Evolutionary conservation across 2,329 filamentous ascomycete genomes (phyloP).

Genomic region (Neurospora crassa): DNA sequence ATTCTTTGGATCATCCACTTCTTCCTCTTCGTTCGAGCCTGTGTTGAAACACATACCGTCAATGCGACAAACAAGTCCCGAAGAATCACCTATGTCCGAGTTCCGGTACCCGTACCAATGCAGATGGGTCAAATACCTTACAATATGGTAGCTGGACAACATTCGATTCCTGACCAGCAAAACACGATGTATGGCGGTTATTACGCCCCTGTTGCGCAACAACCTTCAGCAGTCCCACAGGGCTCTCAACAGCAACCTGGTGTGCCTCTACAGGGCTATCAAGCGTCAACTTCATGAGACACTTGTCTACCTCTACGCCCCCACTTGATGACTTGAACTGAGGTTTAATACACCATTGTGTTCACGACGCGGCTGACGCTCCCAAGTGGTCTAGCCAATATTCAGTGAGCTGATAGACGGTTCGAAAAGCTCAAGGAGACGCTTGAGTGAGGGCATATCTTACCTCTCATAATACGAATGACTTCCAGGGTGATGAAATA

Average conservation of each 20-base stretch:
- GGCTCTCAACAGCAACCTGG: not conserved
- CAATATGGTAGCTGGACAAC: not conserved
- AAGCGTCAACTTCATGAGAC: not conserved
- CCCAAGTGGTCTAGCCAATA: not conserved
- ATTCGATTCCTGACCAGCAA: not conserved
- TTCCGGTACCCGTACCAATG: constrained; percentile 1
- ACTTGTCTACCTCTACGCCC: not conserved
- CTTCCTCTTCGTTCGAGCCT: constrained; percentile 30
- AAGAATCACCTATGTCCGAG: constrained; percentile 7
- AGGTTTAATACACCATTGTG: not conserved
- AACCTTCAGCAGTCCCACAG: not conserved
- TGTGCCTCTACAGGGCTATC: not conserved
- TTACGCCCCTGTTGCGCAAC: not conserved
- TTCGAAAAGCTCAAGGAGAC: not conserved
- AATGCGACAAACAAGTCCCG: constrained; percentile 14
- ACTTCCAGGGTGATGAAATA: not conserved
- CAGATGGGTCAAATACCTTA: not conserved
- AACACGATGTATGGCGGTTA: not conserved
- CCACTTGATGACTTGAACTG: not conserved
- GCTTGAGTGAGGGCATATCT: not conserved
- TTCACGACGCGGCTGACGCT: not conserved
- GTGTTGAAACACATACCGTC: constrained; percentile 27
- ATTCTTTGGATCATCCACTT: constrained; percentile 23
- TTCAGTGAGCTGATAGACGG: not conserved
- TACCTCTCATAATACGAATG: not conserved